phyloP scores from a whole-genome alignment of 164 flowering plant species.

The Kalanchoe fedtschenkoi region DNA sequence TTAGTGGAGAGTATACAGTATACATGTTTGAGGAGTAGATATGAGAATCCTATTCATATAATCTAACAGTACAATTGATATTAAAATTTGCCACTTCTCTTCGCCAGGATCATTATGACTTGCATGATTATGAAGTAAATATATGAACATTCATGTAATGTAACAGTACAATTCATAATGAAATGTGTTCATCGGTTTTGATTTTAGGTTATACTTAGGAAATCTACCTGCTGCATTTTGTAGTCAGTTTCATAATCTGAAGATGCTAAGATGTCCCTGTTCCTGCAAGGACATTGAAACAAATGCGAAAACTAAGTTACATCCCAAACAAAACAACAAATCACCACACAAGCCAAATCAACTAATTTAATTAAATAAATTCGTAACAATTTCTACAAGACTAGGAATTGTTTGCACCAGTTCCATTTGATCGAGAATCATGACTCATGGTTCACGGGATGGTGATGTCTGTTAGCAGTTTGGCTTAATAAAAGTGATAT shows the following conservation, averaged over 20 bases:
- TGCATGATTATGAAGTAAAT: too few relatives aligned
- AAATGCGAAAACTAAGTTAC: neutral
- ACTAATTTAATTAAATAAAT: too few relatives aligned
- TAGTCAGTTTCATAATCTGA: conserved; percentile 33
- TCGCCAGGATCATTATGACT: too few relatives aligned
- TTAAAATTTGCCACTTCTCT: too few relatives aligned
- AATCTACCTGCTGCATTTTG: conserved; percentile 56
- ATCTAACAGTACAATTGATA: neutral
- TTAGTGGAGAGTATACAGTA: neutral
- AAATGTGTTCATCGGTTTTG: neutral
- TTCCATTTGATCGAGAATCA: too few relatives aligned
- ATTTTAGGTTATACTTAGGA: neutral
- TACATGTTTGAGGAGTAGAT: neutral
- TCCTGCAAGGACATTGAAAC: conserved; percentile 21
- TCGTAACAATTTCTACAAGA: too few relatives aligned
- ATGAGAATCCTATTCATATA: neutral
- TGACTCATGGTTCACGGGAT: too few relatives aligned
- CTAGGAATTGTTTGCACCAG: too few relatives aligned
- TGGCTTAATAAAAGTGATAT: too few relatives aligned
- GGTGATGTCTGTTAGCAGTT: too few relatives aligned
- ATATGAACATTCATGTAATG: too few relatives aligned
- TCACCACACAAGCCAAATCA: neutral
- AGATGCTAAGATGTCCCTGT: conserved; percentile 27
- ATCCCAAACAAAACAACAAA: neutral
- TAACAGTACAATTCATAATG: conserved; percentile 1